phyloP scores from a whole-genome alignment of 2,329 filamentous ascomycete species.

The Aspergillus quadricinctus region DNA sequence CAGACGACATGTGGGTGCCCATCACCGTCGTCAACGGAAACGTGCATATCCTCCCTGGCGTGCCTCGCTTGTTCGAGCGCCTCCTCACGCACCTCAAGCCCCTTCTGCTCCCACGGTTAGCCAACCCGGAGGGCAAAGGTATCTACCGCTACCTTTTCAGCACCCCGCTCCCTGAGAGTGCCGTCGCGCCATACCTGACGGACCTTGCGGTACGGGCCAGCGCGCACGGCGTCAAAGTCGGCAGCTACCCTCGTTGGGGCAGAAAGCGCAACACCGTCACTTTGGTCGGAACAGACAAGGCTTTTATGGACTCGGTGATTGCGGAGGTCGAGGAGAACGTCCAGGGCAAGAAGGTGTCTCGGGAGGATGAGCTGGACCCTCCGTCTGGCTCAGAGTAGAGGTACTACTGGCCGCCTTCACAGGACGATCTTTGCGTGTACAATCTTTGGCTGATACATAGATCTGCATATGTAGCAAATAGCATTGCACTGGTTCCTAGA shows the following conservation, averaged over 20 bases:
- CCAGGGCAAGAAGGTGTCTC: conserved; percentile 63
- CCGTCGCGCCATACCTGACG: conserved; percentile 76
- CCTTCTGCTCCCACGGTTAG: conserved; percentile 63
- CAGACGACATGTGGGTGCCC: conserved; percentile 85
- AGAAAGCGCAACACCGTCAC: conserved; percentile 86
- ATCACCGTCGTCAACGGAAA: conserved; percentile 87
- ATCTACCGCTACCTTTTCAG: conserved; percentile 75
- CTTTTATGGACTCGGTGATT: conserved; percentile 73
- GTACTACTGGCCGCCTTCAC: not conserved
- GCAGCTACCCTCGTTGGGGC: conserved; percentile 90
- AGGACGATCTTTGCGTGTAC: not conserved
- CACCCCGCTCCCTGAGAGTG: conserved; percentile 82
- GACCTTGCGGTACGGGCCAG: conserved; percentile 70
- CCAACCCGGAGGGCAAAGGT: conserved; percentile 76
- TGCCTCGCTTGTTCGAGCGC: conserved; percentile 77
- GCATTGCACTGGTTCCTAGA: not conserved
- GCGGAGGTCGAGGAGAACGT: conserved; percentile 73
- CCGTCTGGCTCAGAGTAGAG: conserved; percentile 20
- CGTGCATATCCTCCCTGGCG: conserved; percentile 85
- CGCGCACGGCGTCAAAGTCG: conserved; percentile 79
- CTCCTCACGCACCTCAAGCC: conserved; percentile 75
- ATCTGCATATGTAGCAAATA: not conserved
- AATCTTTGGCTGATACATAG: not conserved
- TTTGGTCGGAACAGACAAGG: conserved; percentile 70
- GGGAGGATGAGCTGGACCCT: conserved; percentile 68